Conservation (phyloP, 1,284 basidiomycete species). For the Irpex sp. region DNA sequence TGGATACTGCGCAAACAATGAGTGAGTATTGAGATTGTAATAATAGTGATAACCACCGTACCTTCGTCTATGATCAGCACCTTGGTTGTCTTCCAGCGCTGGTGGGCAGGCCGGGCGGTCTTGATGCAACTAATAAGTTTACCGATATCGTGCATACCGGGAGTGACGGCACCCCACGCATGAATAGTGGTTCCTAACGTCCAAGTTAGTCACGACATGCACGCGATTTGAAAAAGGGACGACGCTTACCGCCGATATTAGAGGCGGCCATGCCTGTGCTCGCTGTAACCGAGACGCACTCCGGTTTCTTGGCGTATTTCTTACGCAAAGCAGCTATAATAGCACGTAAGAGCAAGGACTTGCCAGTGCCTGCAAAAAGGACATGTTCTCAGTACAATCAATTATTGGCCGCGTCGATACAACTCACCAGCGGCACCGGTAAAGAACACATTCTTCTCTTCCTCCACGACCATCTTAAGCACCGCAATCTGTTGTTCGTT, state of each 20-base stretch:
- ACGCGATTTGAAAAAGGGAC: slow-evolving; percentile 15
- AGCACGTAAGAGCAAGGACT: slow-evolving; percentile 51
- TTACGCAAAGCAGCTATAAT: slow-evolving; percentile 51
- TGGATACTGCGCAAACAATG: no score
- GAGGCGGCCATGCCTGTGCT: slow-evolving; percentile 62
- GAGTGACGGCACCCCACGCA: slow-evolving; percentile 37
- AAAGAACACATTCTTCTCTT: slow-evolving; percentile 48
- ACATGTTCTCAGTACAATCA: background rate
- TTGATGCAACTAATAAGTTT: slow-evolving; percentile 34
- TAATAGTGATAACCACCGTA: no score
- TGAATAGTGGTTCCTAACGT: slow-evolving; percentile 35
- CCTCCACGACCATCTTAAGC: slow-evolving; percentile 42
- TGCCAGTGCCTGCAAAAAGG: slow-evolving; percentile 45
- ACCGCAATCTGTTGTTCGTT: slow-evolving; percentile 42
- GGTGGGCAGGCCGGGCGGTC: slow-evolving; percentile 33
- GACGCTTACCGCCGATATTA: slow-evolving; percentile 56
- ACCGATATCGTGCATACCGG: slow-evolving; percentile 31
- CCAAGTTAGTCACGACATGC: background rate
- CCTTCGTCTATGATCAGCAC: slow-evolving; percentile 96
- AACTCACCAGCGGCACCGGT: slow-evolving; percentile 47
- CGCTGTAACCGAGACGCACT: slow-evolving; percentile 51
- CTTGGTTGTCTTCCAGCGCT: slow-evolving; percentile 41
- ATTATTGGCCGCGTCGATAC: background rate
- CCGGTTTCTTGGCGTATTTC: slow-evolving; percentile 43
- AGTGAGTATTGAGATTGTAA: no score